Conservation (phyloP, 2,329 filamentous ascomycete species). For the Elsinoe necatrix region DNA sequence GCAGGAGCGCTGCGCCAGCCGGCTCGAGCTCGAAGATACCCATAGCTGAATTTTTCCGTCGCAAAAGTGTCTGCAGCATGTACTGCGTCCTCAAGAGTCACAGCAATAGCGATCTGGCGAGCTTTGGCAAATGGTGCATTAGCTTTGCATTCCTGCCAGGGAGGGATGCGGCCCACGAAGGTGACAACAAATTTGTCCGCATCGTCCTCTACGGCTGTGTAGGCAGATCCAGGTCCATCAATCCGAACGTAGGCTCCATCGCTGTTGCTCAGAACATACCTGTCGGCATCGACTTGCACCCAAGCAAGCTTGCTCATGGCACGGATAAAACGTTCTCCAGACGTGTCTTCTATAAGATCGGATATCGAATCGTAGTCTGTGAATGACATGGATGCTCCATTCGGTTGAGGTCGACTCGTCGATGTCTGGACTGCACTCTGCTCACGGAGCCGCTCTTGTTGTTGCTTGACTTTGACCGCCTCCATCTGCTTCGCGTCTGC, state of each 20-base stretch:
- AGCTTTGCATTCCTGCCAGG: slow-evolving; percentile 20
- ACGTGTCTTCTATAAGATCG: slow-evolving; percentile 77
- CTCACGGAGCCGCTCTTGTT: slow-evolving; percentile 37
- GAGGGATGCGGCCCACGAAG: slow-evolving; percentile 36
- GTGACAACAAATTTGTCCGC: slow-evolving; percentile 28
- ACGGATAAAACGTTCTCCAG: slow-evolving; percentile 69
- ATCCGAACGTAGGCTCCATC: slow-evolving; percentile 54
- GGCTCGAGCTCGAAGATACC: slow-evolving; percentile 58
- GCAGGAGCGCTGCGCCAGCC: slow-evolving; percentile 63
- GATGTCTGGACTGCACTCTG: slow-evolving; percentile 22
- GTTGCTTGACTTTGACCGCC: slow-evolving; percentile 42
- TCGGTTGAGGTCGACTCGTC: background rate
- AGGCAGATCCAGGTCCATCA: slow-evolving; percentile 30
- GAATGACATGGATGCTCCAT: slow-evolving; percentile 56
- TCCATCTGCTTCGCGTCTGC: slow-evolving; percentile 56
- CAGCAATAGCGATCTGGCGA: slow-evolving; percentile 55
- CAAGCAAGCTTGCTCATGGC: slow-evolving; percentile 67
- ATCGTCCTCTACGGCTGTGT: slow-evolving; percentile 5
- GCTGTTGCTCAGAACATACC: slow-evolving; percentile 60
- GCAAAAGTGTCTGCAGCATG: slow-evolving; percentile 67
- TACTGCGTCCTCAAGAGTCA: slow-evolving; percentile 65
- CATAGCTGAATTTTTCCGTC: slow-evolving; percentile 32
- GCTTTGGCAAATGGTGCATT: slow-evolving; percentile 58
- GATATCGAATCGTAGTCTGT: slow-evolving; percentile 89
- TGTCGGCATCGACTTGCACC: slow-evolving; percentile 65